phyloP scores from a whole-genome alignment of 2,329 filamentous ascomycete species.

The Eurotiales sp. region DNA sequence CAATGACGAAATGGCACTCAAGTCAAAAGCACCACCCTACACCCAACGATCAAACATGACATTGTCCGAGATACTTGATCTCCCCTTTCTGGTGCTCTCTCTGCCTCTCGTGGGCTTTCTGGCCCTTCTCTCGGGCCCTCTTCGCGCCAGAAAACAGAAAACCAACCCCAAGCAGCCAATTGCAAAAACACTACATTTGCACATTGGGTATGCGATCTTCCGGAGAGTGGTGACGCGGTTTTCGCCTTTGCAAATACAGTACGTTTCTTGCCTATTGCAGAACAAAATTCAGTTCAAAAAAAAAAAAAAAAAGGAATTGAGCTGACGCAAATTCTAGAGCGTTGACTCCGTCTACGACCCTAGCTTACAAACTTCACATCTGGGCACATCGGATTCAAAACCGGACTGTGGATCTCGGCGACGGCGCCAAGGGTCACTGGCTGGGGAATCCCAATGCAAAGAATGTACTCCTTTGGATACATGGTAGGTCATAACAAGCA shows the following conservation, averaged over 20 bases:
- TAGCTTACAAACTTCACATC: slow-evolving; percentile 6
- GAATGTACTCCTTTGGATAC: slow-evolving; percentile 39
- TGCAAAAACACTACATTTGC: slow-evolving; percentile 29
- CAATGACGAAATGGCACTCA: neutral
- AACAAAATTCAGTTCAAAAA: too few relatives aligned
- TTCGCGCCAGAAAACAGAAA: slow-evolving; percentile 13
- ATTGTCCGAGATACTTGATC: slow-evolving; percentile 8
- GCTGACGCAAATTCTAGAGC: slow-evolving; percentile 1
- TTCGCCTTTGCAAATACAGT: slow-evolving; percentile 29
- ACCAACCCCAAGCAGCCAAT: slow-evolving; percentile 10
- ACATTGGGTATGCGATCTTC: slow-evolving; percentile 33
- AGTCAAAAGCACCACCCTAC: neutral
- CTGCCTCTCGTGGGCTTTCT: slow-evolving; percentile 9
- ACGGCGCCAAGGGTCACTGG: slow-evolving; percentile 37
- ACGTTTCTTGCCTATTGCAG: slow-evolving; percentile 13
- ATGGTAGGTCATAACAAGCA: slow-evolving; percentile 23
- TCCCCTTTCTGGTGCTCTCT: slow-evolving; percentile 7
- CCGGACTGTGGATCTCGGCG: slow-evolving; percentile 28
- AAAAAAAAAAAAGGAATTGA: too few relatives aligned
- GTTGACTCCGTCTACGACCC: slow-evolving; percentile 1
- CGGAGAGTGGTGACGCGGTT: slow-evolving; percentile 29
- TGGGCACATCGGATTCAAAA: slow-evolving; percentile 18
- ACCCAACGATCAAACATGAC: slow-evolving; percentile 10
- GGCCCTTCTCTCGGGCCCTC: slow-evolving; percentile 10
- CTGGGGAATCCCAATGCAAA: slow-evolving; percentile 33